Evolutionary conservation across 2,329 filamentous ascomycete species (phyloP), one percentile per base, ranked within the genome.

Genomic region (Endothia cerciana): DNA sequence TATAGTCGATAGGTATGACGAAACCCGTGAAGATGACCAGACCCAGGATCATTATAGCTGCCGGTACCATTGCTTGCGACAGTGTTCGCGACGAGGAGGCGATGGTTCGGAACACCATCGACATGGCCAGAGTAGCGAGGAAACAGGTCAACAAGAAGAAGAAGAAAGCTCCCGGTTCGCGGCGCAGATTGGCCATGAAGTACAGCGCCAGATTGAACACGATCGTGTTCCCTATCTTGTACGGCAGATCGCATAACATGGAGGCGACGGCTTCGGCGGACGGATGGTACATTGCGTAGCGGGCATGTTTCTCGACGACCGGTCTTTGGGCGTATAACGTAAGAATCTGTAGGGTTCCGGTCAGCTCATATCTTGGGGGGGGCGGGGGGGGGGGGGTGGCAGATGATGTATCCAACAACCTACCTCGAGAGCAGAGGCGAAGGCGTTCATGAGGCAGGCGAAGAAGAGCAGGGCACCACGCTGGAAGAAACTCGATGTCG

Each of bases 221-320:
- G 69, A 96, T 83, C 1, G 87, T 79, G 71, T 94, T 94, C n/a
- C 78, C 45, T 10, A 96, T 77, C 77, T 95, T 97, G 77, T 92
- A 92, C 0, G 94, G 94, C 78, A 97, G 79, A 72, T 97, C 94
- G 69, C 87, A 90, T 38, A 97, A 78, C 90, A 97, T 95, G 11
- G 91, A 95, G 0, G 91, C 88, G 66, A 92, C 84, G n/a, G 93
- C 92, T 82, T 97, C 93, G 19, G 93, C 91, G 11, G 91, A 93
- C 0, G 94, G 93, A 73, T 97, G 94, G 73, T 97, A 97, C 22
- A 97, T 83, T 22, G 93, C 93, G 75, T 97, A 97, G 65, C 91
- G 88, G 64, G 85, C 81, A 72, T 97, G 94, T 76, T 97, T 97
- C 75, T 97, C 93, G 67, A 97, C 92, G 72, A 97, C 97, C 1